phyloP scores from a whole-genome alignment of 331 rosid genomes.

The Quercus tomentella region DNA sequence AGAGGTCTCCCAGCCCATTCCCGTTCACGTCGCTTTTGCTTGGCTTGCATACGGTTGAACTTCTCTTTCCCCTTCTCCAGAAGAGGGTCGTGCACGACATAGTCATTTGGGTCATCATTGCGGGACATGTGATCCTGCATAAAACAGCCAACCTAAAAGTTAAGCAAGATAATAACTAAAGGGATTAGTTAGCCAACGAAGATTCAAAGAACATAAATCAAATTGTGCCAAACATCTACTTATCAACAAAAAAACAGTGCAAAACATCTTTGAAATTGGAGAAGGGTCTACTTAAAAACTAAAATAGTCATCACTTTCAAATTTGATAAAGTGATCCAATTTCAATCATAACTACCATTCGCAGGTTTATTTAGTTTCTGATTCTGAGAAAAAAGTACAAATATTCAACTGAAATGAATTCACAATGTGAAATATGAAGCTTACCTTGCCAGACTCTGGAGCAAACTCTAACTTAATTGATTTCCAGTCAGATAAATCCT shows the following conservation, averaged over 20 bases:
- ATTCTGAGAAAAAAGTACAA: not conserved
- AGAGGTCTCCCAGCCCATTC: conserved; percentile 66
- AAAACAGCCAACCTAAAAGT: not conserved
- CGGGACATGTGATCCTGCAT: conserved; percentile 91
- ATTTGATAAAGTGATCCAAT: not conserved
- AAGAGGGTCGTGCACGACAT: conserved; percentile 86
- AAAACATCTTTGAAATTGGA: not conserved
- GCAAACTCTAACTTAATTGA: conserved; percentile 50
- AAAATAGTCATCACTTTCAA: not conserved
- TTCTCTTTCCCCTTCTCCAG: conserved; percentile 95
- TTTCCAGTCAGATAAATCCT: conserved; percentile 77
- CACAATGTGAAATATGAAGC: conserved; percentile 8
- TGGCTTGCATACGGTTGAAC: conserved; percentile 85
- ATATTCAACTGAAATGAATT: not conserved
- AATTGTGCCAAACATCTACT: not conserved
- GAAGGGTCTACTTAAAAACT: not conserved
- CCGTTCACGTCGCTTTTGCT: conserved; percentile 59
- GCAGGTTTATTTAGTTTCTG: not conserved
- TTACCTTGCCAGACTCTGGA: conserved; percentile 66
- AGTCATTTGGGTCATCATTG: conserved; percentile 72
- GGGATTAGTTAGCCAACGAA: not conserved
- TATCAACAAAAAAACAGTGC: not conserved
- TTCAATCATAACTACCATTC: not conserved
- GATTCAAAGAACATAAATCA: not conserved
- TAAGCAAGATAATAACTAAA: not conserved